Percentiles rank a stretch among this genome's conserved stretches.
Evolutionary conservation across 2,329 filamentous ascomycete genomes (phyloP).

Genomic region (Verruconis gallopava): DNA sequence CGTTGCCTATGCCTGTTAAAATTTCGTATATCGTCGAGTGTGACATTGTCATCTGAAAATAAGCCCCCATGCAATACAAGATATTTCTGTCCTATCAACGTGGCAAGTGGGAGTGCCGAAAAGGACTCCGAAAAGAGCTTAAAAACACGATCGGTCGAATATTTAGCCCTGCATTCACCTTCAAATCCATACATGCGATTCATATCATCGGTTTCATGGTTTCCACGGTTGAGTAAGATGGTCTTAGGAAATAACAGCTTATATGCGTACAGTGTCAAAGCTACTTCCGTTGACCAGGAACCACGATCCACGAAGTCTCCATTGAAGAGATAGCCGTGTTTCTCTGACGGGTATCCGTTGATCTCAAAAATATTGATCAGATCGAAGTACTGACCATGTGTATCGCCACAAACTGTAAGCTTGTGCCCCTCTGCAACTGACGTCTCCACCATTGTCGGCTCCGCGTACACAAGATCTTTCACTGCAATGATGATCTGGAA

Average conservation of each 20-base stretch:
- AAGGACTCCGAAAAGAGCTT: constrained; percentile 98
- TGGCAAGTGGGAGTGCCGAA: constrained; percentile 83
- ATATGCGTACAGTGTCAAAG: constrained; percentile 83
- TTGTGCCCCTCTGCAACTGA: constrained; percentile 63
- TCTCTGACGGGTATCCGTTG: constrained; percentile 72
- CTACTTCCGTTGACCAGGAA: constrained; percentile 97
- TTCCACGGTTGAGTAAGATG: constrained; percentile 94
- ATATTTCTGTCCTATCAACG: constrained; percentile 80
- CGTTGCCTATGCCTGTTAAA: constrained; percentile 80
- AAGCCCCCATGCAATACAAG: constrained; percentile 88
- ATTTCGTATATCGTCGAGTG: constrained; percentile 86
- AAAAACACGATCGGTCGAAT: constrained; percentile 78
- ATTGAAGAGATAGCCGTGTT: constrained; percentile 93
- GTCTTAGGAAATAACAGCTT: constrained; percentile 82
- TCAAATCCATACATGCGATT: constrained; percentile 98
- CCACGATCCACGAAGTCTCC: constrained; percentile 97
- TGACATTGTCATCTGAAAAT: constrained; percentile 89
- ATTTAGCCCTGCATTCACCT: constrained; percentile 96
- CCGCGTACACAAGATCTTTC: constrained; percentile 78
- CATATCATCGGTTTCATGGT: constrained; percentile 99
- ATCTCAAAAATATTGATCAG: constrained; percentile 90
- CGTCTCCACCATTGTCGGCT: constrained; percentile 94
- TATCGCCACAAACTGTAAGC: constrained; percentile 93
- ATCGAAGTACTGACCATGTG: constrained; percentile 96
- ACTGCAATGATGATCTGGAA: constrained; percentile 91